Percentiles rank a stretch among this genome's conserved stretches.
Conservation (phyloP, 345 rosid genomes). For the Erodium maritimum region DNA sequence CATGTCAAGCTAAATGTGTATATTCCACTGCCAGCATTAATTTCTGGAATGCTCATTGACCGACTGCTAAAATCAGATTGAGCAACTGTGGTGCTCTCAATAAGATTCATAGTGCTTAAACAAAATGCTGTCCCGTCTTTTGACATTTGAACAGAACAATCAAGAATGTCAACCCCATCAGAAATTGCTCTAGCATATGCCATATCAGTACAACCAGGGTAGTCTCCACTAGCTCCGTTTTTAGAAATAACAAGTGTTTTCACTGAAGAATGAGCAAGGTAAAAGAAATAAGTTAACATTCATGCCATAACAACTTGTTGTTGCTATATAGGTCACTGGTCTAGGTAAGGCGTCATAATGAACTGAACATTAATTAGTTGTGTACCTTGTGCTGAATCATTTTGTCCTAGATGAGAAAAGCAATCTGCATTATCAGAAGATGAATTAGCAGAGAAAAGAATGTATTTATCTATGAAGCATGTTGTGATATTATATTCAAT, state of each 20-base stretch:
- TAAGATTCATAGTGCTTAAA: slow-evolving; percentile 47
- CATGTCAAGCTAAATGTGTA: slow-evolving; percentile 58
- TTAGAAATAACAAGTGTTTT: slow-evolving; percentile 44
- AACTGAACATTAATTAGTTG: neutral
- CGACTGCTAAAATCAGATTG: slow-evolving; percentile 32
- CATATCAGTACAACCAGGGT: slow-evolving; percentile 68
- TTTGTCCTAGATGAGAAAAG: slow-evolving; percentile 51
- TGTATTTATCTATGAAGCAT: neutral
- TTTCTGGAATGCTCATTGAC: slow-evolving; percentile 31
- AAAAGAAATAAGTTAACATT: neutral
- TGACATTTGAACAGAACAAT: slow-evolving; percentile 81
- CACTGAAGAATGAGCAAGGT: slow-evolving; percentile 18
- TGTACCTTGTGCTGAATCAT: slow-evolving; percentile 54
- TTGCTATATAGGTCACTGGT: neutral
- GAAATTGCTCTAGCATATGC: slow-evolving; percentile 63
- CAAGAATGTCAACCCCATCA: slow-evolving; percentile 66
- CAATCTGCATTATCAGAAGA: slow-evolving; percentile 44
- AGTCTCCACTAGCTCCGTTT: slow-evolving; percentile 91
- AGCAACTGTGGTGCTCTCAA: slow-evolving; percentile 29
- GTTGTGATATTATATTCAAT: too few species aligned
- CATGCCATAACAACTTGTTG: neutral
- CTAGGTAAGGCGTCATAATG: neutral
- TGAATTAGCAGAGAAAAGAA: slow-evolving; percentile 11
- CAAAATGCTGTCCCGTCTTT: slow-evolving; percentile 65
- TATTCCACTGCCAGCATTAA: slow-evolving; percentile 23